phyloP scores from a whole-genome alignment of 2,329 filamentous ascomycete species.

The Dendrostoma leiphaemia region DNA sequence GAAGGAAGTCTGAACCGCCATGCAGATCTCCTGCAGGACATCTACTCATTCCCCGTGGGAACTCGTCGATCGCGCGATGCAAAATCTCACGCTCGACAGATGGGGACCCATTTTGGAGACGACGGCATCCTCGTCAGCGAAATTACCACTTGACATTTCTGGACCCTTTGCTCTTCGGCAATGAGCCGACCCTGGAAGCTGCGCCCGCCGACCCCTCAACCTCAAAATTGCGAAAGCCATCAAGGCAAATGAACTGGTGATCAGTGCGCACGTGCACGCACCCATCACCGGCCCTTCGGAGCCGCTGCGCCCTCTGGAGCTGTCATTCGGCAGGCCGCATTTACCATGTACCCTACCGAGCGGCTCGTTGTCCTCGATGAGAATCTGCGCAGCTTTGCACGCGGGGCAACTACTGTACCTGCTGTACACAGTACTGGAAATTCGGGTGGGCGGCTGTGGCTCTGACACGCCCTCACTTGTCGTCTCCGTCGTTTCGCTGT shows the following conservation, averaged over 20 bases:
- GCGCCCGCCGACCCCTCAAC: not conserved
- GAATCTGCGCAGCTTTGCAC: too few species aligned
- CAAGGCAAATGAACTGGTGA: slow-evolving; percentile 14
- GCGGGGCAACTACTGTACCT: too few species aligned
- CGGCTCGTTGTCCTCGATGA: too few species aligned
- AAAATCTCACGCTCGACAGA: too few species aligned
- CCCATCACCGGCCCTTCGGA: not conserved
- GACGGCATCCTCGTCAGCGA: not conserved
- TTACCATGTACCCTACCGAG: slow-evolving; percentile 1
- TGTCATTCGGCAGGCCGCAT: slow-evolving; percentile 6
- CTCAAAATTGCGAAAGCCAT: slow-evolving; percentile 8
- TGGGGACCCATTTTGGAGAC: not conserved
- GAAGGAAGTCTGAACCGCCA: not conserved
- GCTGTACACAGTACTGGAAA: too few species aligned
- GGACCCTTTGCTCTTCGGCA: slow-evolving; percentile 11
- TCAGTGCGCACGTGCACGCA: slow-evolving; percentile 13
- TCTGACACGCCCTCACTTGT: slow-evolving; percentile 1
- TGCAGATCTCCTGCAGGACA: slow-evolving; percentile 10
- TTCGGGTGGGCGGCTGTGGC: not conserved
- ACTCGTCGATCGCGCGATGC: not conserved
- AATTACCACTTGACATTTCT: not conserved
- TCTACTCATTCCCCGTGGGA: not conserved
- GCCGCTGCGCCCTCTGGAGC: not conserved
- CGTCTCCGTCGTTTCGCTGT: not conserved
- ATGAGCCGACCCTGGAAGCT: slow-evolving; percentile 6